phyloP scores from a whole-genome alignment of 805 yeast genomes.

The Dipodascopsis uninucleata region DNA sequence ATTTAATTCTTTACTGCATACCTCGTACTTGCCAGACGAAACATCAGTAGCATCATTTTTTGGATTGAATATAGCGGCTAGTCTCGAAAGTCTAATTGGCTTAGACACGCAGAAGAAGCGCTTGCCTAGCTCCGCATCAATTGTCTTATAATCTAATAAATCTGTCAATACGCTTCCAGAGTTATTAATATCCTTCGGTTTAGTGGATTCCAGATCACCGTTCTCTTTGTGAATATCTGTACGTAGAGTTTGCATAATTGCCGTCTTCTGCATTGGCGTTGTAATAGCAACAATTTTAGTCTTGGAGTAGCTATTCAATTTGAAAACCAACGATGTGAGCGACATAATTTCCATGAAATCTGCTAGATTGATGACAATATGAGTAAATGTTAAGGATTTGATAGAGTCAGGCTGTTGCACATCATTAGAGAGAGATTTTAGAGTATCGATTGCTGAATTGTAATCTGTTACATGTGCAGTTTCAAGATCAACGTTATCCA shows the following conservation, averaged over 20 bases:
- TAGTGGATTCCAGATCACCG: too few relatives aligned
- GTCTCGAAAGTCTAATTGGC: slow-evolving; percentile 24
- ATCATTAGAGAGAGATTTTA: slow-evolving; percentile 8
- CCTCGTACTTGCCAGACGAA: too few relatives aligned
- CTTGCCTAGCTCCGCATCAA: slow-evolving; percentile 13
- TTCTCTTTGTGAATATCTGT: slow-evolving; percentile 5
- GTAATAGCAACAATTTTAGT: slow-evolving; percentile 26
- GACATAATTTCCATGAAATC: slow-evolving; percentile 26
- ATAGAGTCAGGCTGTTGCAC: not conserved
- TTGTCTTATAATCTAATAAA: slow-evolving; percentile 11
- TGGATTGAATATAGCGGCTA: slow-evolving; percentile 14
- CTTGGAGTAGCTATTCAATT: slow-evolving; percentile 13
- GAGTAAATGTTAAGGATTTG: slow-evolving; percentile 29
- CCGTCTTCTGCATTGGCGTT: slow-evolving; percentile 30
- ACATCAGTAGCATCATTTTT: slow-evolving; percentile 1
- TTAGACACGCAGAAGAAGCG: slow-evolving; percentile 26
- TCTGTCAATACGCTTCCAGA: too few relatives aligned
- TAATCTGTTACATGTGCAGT: slow-evolving; percentile 18
- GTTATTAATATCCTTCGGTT: too few relatives aligned
- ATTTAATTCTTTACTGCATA: too few relatives aligned
- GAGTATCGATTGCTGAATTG: slow-evolving; percentile 15
- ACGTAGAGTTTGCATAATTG: slow-evolving; percentile 25
- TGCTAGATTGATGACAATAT: slow-evolving; percentile 32
- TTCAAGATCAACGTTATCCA: slow-evolving; percentile 13
- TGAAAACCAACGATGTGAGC: slow-evolving; percentile 19